phyloP scores from a whole-genome alignment of 495 filamentous ascomycete genomes.

The Lasiosphaeria miniovina region DNA sequence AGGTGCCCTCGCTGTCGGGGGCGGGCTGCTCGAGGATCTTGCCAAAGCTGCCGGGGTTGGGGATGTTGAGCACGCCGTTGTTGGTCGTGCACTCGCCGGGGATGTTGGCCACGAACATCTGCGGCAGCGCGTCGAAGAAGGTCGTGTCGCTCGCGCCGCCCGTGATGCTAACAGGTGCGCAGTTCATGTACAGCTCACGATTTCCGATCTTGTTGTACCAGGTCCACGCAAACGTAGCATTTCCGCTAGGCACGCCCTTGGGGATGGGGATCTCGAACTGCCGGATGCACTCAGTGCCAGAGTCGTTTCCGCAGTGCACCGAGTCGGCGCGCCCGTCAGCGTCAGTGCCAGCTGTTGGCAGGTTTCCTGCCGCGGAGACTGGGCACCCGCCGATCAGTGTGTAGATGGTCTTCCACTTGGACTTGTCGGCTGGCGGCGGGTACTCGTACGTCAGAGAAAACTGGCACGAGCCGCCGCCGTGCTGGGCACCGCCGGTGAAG shows the following conservation, averaged over 20 bases:
- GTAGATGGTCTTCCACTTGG: slow-evolving; percentile 72
- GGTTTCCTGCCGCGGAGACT: slow-evolving; percentile 38
- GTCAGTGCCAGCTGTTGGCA: slow-evolving; percentile 30
- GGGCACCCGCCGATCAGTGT: slow-evolving; percentile 76
- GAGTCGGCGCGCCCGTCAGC: slow-evolving; percentile 20
- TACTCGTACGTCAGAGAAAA: slow-evolving; percentile 72
- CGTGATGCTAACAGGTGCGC: slow-evolving; percentile 65
- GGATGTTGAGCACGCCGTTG: slow-evolving; percentile 22
- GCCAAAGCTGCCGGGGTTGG: slow-evolving; percentile 29
- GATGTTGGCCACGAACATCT: slow-evolving; percentile 60
- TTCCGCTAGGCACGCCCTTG: slow-evolving; percentile 51
- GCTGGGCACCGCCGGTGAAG: slow-evolving; percentile 63
- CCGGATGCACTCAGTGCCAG: slow-evolving; percentile 26
- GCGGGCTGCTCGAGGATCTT: slow-evolving; percentile 21
- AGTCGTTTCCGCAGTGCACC: slow-evolving; percentile 26
- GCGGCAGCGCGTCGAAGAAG: slow-evolving; percentile 43
- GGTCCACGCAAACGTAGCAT: slow-evolving; percentile 74
- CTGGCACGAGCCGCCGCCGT: slow-evolving; percentile 86
- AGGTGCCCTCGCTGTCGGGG: slow-evolving; percentile 49
- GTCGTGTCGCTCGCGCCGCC: slow-evolving; percentile 29
- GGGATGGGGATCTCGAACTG: slow-evolving; percentile 52
- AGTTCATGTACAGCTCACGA: slow-evolving; percentile 83
- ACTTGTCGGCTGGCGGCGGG: slow-evolving; percentile 49
- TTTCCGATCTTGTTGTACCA: slow-evolving; percentile 90
- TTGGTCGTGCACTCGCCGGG: slow-evolving; percentile 24